Evolutionary conservation across 257 asterid genomes (phyloP).

Genomic region (Solanum tarapatanum): DNA sequence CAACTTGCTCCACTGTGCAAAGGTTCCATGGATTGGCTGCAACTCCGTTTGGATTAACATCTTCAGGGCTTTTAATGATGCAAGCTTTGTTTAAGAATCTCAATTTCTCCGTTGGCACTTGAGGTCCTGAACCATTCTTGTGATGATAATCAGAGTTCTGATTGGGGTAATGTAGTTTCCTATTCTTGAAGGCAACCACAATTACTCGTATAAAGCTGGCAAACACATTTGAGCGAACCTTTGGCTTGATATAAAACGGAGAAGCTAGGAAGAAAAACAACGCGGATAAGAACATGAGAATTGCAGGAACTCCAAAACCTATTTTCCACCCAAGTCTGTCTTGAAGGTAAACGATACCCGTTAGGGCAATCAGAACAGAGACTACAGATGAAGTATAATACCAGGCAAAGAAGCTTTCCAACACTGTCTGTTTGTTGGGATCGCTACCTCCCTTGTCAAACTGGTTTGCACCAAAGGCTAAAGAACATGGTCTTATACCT

Average conservation of each 20-base stretch:
- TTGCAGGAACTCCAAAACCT: conserved; percentile 54
- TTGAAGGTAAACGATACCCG: conserved; percentile 50
- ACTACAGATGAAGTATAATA: conserved; percentile 40
- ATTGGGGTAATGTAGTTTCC: conserved; percentile 15
- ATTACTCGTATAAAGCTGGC: conserved; percentile 29
- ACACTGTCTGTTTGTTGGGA: conserved; percentile 20
- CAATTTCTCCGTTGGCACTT: conserved; percentile 35
- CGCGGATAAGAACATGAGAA: conserved; percentile 39
- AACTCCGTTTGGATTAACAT: not conserved
- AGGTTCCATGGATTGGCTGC: conserved; percentile 16
- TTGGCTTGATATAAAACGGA: conserved; percentile 29
- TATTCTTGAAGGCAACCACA: conserved; percentile 35
- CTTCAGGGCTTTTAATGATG: not conserved
- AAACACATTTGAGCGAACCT: conserved; percentile 26
- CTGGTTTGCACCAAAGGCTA: conserved; percentile 73
- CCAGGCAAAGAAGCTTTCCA: conserved; percentile 58
- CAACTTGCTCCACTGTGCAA: conserved; percentile 21
- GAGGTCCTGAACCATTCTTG: conserved; percentile 24
- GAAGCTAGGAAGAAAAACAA: conserved; percentile 36
- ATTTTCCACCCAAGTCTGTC: conserved; percentile 51
- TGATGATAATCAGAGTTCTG: conserved; percentile 19
- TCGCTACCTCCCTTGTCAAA: conserved; percentile 16
- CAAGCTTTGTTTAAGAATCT: conserved; percentile 29
- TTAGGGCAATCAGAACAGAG: conserved; percentile 39
- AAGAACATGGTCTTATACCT: conserved; percentile 47